phyloP scores from a whole-genome alignment of 2,329 filamentous ascomycete species.

The Capronia americana region DNA sequence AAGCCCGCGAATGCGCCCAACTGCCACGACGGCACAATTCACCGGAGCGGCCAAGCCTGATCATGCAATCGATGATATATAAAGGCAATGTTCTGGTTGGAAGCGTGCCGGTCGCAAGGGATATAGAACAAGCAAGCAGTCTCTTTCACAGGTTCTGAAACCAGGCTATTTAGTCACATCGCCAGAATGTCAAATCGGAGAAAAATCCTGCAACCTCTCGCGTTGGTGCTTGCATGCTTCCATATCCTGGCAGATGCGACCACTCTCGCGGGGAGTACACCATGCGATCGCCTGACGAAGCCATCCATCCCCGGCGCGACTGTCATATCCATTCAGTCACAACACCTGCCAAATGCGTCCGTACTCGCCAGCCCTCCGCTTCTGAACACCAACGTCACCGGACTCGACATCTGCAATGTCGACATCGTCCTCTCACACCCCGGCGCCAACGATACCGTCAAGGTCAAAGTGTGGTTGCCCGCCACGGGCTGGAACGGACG shows the following conservation, averaged over 20 bases:
- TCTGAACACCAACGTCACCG: conserved; percentile 12
- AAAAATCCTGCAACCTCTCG: conserved; percentile 12
- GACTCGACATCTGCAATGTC: conserved; percentile 26
- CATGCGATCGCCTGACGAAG: conserved; percentile 4
- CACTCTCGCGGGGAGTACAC: neutral
- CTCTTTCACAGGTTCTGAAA: neutral
- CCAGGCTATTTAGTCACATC: neutral
- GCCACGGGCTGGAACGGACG: conserved; percentile 47
- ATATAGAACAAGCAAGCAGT: neutral
- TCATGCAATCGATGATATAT: neutral
- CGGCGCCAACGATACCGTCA: conserved; percentile 36
- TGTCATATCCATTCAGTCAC: conserved; percentile 12
- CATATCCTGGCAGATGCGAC: neutral
- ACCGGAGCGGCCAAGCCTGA: neutral
- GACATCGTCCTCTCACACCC: conserved; percentile 41
- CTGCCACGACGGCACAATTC: neutral
- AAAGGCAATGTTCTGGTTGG: neutral
- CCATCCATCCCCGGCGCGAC: conserved; percentile 10
- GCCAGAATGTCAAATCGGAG: neutral
- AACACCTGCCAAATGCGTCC: conserved; percentile 8
- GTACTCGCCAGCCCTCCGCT: conserved; percentile 13
- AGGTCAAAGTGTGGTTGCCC: conserved; percentile 49
- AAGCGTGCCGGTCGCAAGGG: neutral
- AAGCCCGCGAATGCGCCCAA: neutral
- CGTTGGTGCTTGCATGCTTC: neutral